phyloP scores from a whole-genome alignment of 2,329 filamentous ascomycete species.

The Fusarium fujikuroi region DNA sequence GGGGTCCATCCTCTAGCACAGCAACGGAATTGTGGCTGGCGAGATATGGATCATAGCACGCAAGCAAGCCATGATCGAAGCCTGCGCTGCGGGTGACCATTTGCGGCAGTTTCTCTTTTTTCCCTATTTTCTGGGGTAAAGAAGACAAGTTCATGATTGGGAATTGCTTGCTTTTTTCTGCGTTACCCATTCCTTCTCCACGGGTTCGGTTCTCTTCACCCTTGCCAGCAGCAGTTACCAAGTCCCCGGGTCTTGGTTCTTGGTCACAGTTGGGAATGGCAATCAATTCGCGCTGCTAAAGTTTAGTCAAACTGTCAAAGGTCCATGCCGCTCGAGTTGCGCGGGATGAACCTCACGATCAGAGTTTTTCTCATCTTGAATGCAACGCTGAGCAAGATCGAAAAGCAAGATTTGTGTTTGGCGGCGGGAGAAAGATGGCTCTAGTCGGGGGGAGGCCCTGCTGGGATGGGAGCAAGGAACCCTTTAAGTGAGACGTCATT shows the following conservation, averaged over 20 bases:
- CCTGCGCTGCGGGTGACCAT: slow-evolving; percentile 14
- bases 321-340: not conserved
- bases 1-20: slow-evolving; percentile 20
- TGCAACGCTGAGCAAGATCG: slow-evolving; percentile 19
- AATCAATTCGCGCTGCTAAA: slow-evolving; percentile 1
- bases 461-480: slow-evolving; percentile 12
- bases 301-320: not conserved
- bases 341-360: slow-evolving; percentile 4
- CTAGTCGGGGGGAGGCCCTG: slow-evolving; percentile 13
- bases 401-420: slow-evolving; percentile 8
- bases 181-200: slow-evolving; percentile 11
- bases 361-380: not conserved
- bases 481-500: slow-evolving; percentile 14
- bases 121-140: slow-evolving; percentile 40
- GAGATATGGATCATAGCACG: slow-evolving; percentile 31
- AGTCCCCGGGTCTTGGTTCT: slow-evolving; percentile 20
- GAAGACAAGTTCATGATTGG: slow-evolving; percentile 6
- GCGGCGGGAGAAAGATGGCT: slow-evolving; percentile 22
- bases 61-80: slow-evolving; percentile 29
- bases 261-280: slow-evolving; percentile 3
- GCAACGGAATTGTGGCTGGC: slow-evolving; percentile 41
- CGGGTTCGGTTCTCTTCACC: slow-evolving; percentile 11
- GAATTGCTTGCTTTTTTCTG: slow-evolving; percentile 35
- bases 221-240: slow-evolving; percentile 33
- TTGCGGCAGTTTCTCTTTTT: slow-evolving; percentile 11